Conservation (phyloP, 2,329 filamentous ascomycete species). For the Beauveria rudraprayagi region DNA sequence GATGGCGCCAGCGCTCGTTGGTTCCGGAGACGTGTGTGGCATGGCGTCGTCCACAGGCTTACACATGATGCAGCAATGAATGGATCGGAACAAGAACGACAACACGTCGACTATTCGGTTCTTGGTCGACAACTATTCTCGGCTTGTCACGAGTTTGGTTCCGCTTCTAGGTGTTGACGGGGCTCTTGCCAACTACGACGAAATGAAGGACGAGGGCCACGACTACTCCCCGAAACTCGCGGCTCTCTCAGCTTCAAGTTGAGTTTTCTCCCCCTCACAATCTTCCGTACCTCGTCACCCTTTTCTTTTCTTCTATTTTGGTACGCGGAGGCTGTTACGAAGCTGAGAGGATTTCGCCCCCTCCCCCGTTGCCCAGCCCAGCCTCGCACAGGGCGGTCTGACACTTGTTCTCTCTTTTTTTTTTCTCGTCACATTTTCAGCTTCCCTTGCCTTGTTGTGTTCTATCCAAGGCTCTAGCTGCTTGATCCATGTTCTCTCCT, state of each 20-base stretch:
- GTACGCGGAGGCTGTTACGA: not conserved
- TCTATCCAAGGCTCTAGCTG: not conserved
- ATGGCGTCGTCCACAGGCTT: not conserved
- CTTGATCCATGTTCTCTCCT: not conserved
- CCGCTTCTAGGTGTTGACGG: not conserved
- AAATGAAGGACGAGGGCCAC: conserved; percentile 6
- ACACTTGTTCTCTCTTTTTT: not conserved
- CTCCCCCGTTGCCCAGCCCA: too few relatives aligned
- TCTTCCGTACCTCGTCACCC: too few relatives aligned
- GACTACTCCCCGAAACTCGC: not conserved
- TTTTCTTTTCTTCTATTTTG: not conserved
- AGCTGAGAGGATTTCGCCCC: not conserved
- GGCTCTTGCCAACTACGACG: not conserved
- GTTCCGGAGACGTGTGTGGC: not conserved
- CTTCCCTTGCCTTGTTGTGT: not conserved
- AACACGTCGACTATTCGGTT: not conserved
- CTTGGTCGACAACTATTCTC: too few relatives aligned
- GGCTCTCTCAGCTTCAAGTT: not conserved
- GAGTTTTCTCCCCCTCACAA: not conserved
- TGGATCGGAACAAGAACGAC: too few relatives aligned
- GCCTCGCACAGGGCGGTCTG: too few relatives aligned
- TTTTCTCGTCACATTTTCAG: not conserved
- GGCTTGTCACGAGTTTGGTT: not conserved
- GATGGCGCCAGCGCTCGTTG: not conserved
- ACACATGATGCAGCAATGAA: not conserved